Evolutionary conservation across 2,329 filamentous ascomycete species (phyloP).

Genomic region (Botryotinia calthae): DNA sequence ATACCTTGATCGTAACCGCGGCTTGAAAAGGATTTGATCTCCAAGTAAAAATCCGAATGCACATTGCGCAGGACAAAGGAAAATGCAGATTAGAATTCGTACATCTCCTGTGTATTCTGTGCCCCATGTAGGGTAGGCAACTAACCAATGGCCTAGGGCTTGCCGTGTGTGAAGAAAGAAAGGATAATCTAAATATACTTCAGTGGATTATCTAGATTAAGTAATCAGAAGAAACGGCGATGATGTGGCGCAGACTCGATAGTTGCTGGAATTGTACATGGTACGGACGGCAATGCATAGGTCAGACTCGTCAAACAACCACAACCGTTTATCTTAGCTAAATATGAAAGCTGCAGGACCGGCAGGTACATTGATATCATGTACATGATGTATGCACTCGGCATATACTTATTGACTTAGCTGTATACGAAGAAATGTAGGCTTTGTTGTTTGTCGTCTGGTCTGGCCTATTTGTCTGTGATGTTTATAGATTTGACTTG

Average conservation of each 20-base stretch:
- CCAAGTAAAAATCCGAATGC: neutral
- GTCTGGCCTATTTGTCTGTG: neutral
- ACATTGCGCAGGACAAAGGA: neutral
- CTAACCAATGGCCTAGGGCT: neutral
- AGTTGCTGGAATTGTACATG: neutral
- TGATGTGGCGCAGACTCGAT: slow-evolving; percentile 7
- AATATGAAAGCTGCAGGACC: slow-evolving; percentile 13
- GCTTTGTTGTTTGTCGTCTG: neutral
- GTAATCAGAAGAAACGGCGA: neutral
- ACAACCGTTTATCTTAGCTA: neutral
- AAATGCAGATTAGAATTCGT: neutral
- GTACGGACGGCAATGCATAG: neutral
- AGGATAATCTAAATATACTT: slow-evolving; percentile 3
- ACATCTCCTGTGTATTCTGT: neutral
- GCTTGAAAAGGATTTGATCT: neutral
- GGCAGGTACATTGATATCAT: neutral
- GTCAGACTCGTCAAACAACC: neutral
- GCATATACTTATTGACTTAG: neutral
- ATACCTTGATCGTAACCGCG: neutral
- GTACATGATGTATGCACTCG: neutral
- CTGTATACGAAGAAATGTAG: neutral
- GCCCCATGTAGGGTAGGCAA: neutral
- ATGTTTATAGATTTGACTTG: neutral
- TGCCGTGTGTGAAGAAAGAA: neutral
- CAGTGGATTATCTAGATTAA: neutral